A percentile compares a stretch with the other conserved stretches of the same genome.
phyloP scores from a whole-genome alignment of 2,329 filamentous ascomycete species.

The Diaporthe australafricana region DNA sequence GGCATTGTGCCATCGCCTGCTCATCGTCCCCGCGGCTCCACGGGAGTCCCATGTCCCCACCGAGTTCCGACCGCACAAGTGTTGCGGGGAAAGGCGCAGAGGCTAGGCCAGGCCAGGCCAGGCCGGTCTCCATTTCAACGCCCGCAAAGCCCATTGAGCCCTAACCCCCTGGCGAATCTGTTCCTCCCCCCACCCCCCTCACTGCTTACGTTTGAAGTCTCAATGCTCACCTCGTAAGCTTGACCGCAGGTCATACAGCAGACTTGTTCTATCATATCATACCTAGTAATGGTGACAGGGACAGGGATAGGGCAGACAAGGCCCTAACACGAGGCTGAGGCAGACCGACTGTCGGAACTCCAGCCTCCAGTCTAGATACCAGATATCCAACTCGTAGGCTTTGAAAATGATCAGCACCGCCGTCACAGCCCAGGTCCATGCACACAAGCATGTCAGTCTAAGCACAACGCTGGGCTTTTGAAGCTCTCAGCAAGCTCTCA shows the following conservation, averaged over 20 bases:
- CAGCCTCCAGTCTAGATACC: no score
- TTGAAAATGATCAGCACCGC: neutral
- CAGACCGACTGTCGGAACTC: neutral
- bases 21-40: conserved; percentile 10
- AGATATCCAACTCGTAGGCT: no score
- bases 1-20: conserved; percentile 3
- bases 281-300: no score
- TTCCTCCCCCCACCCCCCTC: fast-evolving
- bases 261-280: no score
- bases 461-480: neutral
- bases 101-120: neutral
- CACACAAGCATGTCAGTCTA: neutral
- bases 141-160: neutral
- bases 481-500: neutral
- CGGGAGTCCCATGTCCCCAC: conserved; percentile 7
- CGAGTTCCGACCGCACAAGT: neutral
- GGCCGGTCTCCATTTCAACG: neutral
- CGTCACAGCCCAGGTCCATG: no score
- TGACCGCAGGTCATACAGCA: no score
- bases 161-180: neutral
- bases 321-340: neutral
- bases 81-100: conserved; percentile 11
- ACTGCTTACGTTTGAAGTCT: no score
- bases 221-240: no score
- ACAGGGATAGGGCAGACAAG: no score